phyloP scores from a whole-genome alignment of 2,329 filamentous ascomycete species.

The Colletotrichum simmondsii region DNA sequence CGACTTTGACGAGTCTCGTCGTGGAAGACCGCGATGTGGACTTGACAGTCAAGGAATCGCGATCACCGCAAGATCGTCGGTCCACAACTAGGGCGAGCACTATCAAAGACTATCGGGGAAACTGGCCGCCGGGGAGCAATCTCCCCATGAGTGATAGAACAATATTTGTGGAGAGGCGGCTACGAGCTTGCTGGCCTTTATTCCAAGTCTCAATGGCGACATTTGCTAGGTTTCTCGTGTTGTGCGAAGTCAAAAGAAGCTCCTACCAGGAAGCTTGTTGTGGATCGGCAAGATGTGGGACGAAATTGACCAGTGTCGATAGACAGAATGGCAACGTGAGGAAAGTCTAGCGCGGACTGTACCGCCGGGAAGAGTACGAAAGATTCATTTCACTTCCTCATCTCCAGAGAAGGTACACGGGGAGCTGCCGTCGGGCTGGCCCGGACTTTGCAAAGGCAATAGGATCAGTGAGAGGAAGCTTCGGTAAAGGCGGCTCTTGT shows the following conservation, averaged over 20 bases:
- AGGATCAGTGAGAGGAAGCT: too few species aligned
- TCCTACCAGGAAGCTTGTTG: too few species aligned
- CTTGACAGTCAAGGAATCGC: too few species aligned
- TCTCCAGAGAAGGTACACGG: neutral
- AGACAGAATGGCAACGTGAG: too few species aligned
- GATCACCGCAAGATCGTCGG: neutral
- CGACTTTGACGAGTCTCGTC: too few species aligned
- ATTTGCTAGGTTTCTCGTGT: too few species aligned
- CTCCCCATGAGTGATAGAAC: too few species aligned
- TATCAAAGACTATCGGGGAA: neutral
- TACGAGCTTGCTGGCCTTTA: neutral
- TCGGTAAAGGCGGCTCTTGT: neutral
- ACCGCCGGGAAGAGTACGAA: neutral
- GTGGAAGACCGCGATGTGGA: too few species aligned
- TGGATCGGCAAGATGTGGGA: too few species aligned
- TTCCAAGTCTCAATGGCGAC: neutral
- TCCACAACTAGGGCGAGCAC: neutral
- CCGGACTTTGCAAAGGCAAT: neutral
- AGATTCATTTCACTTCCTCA: neutral
- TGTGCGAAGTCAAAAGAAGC: too few species aligned
- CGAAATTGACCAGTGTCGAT: too few species aligned
- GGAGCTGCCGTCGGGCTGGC: neutral
- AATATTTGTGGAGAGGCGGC: neutral
- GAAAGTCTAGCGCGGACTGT: neutral
- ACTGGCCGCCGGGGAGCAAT: neutral